Base-by-base conservation (phyloP, 129 eudicot genomes). In the Glebionis coronaria region DNA sequence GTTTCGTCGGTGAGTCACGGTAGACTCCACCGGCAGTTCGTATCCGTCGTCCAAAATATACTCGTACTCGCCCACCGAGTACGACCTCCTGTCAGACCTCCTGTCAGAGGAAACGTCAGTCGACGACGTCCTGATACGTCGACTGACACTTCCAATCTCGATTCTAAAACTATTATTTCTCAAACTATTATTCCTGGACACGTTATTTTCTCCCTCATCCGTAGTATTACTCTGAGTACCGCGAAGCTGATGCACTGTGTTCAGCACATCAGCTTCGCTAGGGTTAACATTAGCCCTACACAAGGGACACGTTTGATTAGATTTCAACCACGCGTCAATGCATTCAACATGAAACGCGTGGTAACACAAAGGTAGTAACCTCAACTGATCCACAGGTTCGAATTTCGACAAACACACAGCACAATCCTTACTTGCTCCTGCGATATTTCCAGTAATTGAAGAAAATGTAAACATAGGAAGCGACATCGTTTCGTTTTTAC, bases 291-390 rank as follows among this genome's bases (percentile, higher is more conserved):
- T 46, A 21, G 97, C 87, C 69, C 97, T 63, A 73, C 95, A 90
- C 14, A 87, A 78, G 12, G 97, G 97, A 70, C 97, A 87, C 4
- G 95, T 84, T 14, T 73, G 86, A 31, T 87, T 90, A 35, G 87
- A 16, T 4, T 62, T 51, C 3, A 90, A 81, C 97, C 97, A 90
- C 56, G 86, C 42, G 71, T 84, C 97, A 21, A 90, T 82, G 21
- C 97, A 90, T 0, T 53, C 84, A 2, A 80, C 77, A 56, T 90
- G 97, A 38, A 90, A 90, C 0, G 97, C 97, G 76, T 90, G 97
- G 31, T 92, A 87, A 38, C 97, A 87, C 25, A 90, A 78, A 6
- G 97, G 93, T 14, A 90, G 70, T 9, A 90, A 46, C 0, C 95
- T 82, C 16, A 90, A 80, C 69, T 75, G 88, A 73, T 90, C 97